A percentile compares a stretch with the other conserved stretches of the same genome.
Conservation (phyloP, 495 filamentous ascomycete genomes). For the Tuber aestivum region DNA sequence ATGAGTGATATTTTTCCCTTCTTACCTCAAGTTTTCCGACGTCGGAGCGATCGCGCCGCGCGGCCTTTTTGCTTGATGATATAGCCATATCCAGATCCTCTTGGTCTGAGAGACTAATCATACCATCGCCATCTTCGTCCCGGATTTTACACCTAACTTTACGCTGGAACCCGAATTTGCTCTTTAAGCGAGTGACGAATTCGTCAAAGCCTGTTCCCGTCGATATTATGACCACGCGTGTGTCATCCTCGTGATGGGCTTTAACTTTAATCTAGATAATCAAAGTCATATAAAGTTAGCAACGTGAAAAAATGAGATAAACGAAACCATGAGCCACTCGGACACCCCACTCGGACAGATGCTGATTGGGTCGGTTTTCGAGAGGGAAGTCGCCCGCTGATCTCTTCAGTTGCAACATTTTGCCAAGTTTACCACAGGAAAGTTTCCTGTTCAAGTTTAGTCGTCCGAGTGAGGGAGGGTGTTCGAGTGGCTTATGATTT, state of each 20-base stretch:
- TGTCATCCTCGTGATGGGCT: constrained; percentile 86
- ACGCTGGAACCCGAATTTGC: constrained; percentile 71
- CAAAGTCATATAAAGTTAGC: not conserved
- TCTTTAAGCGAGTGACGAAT: constrained; percentile 67
- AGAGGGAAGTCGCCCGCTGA: not conserved
- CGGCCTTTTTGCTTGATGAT: constrained; percentile 57
- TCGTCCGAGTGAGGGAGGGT: not conserved
- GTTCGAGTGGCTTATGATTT: not conserved
- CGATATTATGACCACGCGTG: constrained; percentile 85
- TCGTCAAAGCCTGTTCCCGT: constrained; percentile 66
- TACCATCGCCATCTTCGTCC: constrained; percentile 79
- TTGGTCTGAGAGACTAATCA: constrained; percentile 95
- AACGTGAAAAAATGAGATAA: constrained; percentile 1
- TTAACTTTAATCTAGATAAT: constrained; percentile 67
- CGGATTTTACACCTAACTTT: constrained; percentile 77
- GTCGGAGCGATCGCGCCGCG: constrained; percentile 66
- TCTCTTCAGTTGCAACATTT: not conserved
- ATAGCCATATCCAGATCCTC: constrained; percentile 90
- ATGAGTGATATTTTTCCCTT: not conserved
- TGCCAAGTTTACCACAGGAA: not conserved
- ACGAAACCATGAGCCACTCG: not conserved
- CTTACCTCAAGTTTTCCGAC: constrained; percentile 95
- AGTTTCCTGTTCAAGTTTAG: not conserved
- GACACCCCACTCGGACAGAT: not conserved
- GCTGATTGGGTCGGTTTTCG: not conserved